Evolutionary conservation across 192 early-diverging fungal species (phyloP), one percentile per base, ranked within the genome.

Genomic region (Globomyces pollinis-pini): DNA sequence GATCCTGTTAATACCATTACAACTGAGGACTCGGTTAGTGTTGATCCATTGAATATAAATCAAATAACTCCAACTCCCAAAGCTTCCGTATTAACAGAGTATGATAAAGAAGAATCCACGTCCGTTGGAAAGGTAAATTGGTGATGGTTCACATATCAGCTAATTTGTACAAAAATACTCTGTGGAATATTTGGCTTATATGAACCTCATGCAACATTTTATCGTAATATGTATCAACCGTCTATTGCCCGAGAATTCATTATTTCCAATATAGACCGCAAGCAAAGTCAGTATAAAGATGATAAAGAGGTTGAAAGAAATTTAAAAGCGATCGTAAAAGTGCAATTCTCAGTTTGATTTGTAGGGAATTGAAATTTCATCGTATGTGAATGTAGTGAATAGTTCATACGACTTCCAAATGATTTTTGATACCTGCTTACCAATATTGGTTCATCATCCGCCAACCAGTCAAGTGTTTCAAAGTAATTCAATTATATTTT

Each of bases 391-490:
- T 42, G 11, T 18, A 5, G n/a, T n/a, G n/a, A 42, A 42, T 16
- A 42, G 41, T 42, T 5, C 41, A 12, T 7, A 30, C 47, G 73
- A 75, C 34, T 62, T 69, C 1, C 39, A 52, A 13, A 16, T 57
- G n/a, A 29, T 75, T 0, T 44, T 75, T 51, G 73, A 75, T 23
- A 53, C 54, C 18, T 20, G 67, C 11, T 21, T 75, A 3, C 68
- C 65, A 18, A 60, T 63, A 41, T 23, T 70, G 26, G 23, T 54
- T 5, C 58, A 42, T 34, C 61, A 59, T 21, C n/a, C 52, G 6
- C 16, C 62, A 9, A 45, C 32, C 11, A 64, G 61, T 33, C 55
- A 56, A 56, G 49, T 68, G 15, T 64, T 72, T 43, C 18, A 50
- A 35, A 63, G 68, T 70, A 57, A n/a, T n/a, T n/a, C 45, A 49